Base-by-base conservation (phyloP, 1,139 yeast species). In the Yamadazyma blattariae region DNA sequence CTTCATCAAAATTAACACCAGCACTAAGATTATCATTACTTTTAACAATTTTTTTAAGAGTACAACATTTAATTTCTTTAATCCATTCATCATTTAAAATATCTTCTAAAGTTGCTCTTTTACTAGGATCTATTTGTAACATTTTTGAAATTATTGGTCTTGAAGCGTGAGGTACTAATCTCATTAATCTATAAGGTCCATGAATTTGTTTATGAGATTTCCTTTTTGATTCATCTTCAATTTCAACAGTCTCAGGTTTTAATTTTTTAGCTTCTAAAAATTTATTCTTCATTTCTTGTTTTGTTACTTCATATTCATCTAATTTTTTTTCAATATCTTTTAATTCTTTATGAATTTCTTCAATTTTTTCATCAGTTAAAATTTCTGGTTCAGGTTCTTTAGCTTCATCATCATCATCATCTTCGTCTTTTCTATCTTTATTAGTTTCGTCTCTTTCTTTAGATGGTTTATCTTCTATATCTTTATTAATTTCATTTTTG, bases 151-250 rank as follows among this genome's bases (percentile, higher is more conserved):
- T 74, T 9, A 92, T 72, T 7, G 84, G 86, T 47, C 97, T 74
- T 12, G 96, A 75, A 3, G 89, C 89, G 47, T 82, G 85, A 2
- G 98, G 98, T 32, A 94, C 67, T 44, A 92, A 68, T 51, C 97
- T 75, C 70, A 92, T 71, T 44, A 94, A 64, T 48, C 97, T 71
- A 70, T 92, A 88, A 2, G 97, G 97, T 1, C 98, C 98, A 37
- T 68, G 75, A 26, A 71, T 69, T 47, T 69, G 75, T 44, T 69
- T 67, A 46, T 67, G 74, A 34, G 52, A 47, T 47, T 61, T 61
- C 48, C 64, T 59, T 38, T 59, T 54, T 5, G 40, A 46, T 9
- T 39, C 34, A 23, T 40, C 46, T 4, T 42, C 51, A 8, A 50
- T 49, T 28, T 42, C 35, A 36, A 33, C 46, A 17, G 5, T 17